These are phyloP conservation scores for Fraxinus latifolia DNA, from an alignment of 305 asterid species.

Conservation along the genomic window DNA sequence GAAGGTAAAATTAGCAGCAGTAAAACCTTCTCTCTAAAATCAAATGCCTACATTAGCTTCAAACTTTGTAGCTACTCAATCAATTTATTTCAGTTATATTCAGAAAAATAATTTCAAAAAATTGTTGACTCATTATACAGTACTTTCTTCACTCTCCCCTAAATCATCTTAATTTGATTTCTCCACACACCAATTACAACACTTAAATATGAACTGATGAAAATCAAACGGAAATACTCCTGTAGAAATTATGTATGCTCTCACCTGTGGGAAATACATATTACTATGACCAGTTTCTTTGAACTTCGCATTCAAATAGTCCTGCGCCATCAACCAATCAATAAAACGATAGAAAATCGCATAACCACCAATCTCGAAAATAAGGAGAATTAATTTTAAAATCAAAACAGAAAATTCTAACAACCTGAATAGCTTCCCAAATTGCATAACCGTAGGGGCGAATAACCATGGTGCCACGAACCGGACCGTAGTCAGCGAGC, in stretches of 20 bases:
- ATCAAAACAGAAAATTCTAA: neutral
- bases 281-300: conserved; percentile 99
- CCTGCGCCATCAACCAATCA: conserved; percentile 54
- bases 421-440: conserved; percentile 99
- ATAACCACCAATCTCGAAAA: neutral
- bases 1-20: neutral
- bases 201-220: neutral
- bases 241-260: neutral
- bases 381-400: neutral
- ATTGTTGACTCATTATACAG: neutral
- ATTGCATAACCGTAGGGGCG: conserved; percentile 98
- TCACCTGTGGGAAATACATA: conserved; percentile 98
- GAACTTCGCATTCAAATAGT: conserved; percentile 84
- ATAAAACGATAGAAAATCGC: neutral
- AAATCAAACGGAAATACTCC: neutral
- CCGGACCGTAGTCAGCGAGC: conserved; percentile 96
- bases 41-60: neutral
- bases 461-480: conserved; percentile 97
- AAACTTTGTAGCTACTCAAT: neutral
- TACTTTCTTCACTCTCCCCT: conserved; percentile 3
- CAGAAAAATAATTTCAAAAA: neutral
- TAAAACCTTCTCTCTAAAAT: neutral
- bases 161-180: conserved; percentile 11
- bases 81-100: neutral
- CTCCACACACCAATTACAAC: neutral